phyloP scores from a whole-genome alignment of 2,329 filamentous ascomycete species.

The Emmonsia crescens region DNA sequence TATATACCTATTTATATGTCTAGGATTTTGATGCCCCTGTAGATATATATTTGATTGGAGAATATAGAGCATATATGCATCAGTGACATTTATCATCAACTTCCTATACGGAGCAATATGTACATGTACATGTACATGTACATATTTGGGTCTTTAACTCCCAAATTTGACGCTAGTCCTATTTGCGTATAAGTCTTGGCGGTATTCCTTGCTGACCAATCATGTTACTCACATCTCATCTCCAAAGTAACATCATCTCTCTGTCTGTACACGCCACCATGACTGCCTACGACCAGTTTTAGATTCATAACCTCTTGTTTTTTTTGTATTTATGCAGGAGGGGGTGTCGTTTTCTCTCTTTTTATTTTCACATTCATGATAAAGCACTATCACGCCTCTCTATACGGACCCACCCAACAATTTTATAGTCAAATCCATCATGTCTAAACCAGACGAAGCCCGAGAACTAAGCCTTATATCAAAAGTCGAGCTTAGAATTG shows the following conservation, averaged over 20 bases:
- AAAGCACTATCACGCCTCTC: neutral
- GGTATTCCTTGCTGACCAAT: neutral
- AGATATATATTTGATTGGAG: neutral
- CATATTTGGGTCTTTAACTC: neutral
- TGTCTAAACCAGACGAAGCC: slow-evolving; percentile 21
- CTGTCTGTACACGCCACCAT: neutral
- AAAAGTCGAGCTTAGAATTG: slow-evolving; percentile 76
- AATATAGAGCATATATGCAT: too few species aligned
- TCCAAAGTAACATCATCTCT: neutral
- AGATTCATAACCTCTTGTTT: neutral
- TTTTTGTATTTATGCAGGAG: neutral
- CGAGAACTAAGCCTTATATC: slow-evolving; percentile 73
- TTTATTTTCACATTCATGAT: neutral
- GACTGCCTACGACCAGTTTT: neutral
- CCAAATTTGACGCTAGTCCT: neutral
- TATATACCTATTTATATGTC: neutral
- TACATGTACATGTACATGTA: too few species aligned
- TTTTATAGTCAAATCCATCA: neutral
- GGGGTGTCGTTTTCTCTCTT: neutral
- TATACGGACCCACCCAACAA: neutral
- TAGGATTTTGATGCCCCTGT: neutral
- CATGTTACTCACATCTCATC: neutral
- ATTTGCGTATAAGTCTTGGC: neutral
- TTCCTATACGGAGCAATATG: too few species aligned
- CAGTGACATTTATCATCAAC: too few species aligned